Percentiles rank a stretch among this genome's conserved stretches.
phyloP scores from a whole-genome alignment of 768 basidiomycete genomes.

The Hericium erinaceus region DNA sequence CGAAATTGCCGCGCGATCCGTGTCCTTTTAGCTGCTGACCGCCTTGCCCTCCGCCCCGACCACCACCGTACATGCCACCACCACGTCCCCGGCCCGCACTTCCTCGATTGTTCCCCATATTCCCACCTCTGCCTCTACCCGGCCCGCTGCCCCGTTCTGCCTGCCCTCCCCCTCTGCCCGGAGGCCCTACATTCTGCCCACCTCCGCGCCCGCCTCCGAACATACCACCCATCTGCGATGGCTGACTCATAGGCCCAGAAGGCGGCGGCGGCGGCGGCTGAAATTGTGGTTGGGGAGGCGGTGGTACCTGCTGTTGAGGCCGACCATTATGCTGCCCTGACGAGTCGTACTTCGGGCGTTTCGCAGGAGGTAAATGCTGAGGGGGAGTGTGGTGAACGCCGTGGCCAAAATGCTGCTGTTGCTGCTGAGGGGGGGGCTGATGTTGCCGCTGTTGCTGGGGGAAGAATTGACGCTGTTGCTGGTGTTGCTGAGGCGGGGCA shows the following conservation, averaged over 20 bases:
- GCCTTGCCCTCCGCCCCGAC: constrained; percentile 35
- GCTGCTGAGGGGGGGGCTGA: constrained; percentile 30
- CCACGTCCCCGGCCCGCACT: constrained; percentile 27
- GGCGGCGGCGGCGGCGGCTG: constrained; percentile 45
- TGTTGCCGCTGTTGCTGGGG: constrained; percentile 32
- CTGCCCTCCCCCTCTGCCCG: constrained; percentile 33
- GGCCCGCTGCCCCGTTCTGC: constrained; percentile 33
- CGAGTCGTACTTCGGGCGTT: constrained; percentile 76
- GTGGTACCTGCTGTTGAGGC: constrained; percentile 40
- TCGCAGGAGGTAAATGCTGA: constrained; percentile 85
- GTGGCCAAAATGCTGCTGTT: constrained; percentile 21
- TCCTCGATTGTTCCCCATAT: constrained; percentile 35
- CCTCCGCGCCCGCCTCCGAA: constrained; percentile 29
- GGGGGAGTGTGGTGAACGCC: constrained; percentile 51
- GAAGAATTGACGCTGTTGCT: constrained; percentile 38
- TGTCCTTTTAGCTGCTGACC: constrained; percentile 47
- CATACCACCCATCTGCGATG: constrained; percentile 21
- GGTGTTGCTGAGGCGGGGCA: constrained; percentile 23
- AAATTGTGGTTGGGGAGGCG: constrained; percentile 60
- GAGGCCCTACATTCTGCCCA: constrained; percentile 27
- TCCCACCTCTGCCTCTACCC: constrained; percentile 38
- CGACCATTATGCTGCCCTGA: constrained; percentile 35
- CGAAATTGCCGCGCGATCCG: constrained; percentile 57
- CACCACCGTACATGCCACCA: constrained; percentile 29
- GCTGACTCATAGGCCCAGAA: constrained; percentile 25